phyloP scores from a whole-genome alignment of 805 yeast species.

The Middelhovenomyces tepae region DNA sequence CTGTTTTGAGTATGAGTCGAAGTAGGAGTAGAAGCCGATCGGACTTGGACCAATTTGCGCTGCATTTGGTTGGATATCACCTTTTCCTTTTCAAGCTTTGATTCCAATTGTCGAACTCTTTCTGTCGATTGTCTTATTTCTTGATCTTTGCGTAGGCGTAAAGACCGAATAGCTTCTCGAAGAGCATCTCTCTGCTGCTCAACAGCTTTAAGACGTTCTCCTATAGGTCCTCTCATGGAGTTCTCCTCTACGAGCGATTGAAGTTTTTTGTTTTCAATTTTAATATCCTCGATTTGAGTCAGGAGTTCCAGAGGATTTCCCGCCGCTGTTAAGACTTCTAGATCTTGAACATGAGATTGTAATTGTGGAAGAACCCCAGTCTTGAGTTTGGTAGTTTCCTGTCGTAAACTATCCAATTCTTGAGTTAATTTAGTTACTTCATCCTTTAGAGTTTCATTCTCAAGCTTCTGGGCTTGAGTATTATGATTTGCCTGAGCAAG shows the following conservation, averaged over 20 bases:
- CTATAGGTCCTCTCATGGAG: conserved; percentile 25
- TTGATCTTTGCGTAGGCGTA: conserved; percentile 31
- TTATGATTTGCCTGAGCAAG: too few species aligned
- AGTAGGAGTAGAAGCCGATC: conserved; percentile 5
- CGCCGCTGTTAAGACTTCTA: conserved; percentile 20
- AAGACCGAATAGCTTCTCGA: conserved; percentile 32
- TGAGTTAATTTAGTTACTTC: conserved; percentile 20
- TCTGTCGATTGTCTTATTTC: conserved; percentile 24
- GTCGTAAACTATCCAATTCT: conserved; percentile 22
- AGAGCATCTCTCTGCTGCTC: conserved; percentile 31
- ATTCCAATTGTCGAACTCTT: conserved; percentile 23
- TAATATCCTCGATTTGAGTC: conserved; percentile 24
- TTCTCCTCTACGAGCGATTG: conserved; percentile 24
- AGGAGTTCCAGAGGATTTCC: conserved; percentile 23
- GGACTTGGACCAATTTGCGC: conserved; percentile 18
- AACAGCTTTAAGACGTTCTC: conserved; percentile 27
- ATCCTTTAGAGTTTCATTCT: conserved; percentile 18
- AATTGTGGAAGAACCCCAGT: conserved; percentile 20
- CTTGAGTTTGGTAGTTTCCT: conserved; percentile 16
- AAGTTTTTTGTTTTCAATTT: conserved; percentile 26
- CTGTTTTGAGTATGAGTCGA: conserved; percentile 3
- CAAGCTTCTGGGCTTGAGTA: conserved; percentile 20
- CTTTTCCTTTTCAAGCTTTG: conserved; percentile 20
- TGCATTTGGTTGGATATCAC: conserved; percentile 17
- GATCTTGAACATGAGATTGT: conserved; percentile 16